These are phyloP conservation scores for Vitellaria paradoxa DNA, from an alignment of 179 eudicot genomes.

Conservation along the genomic window DNA sequence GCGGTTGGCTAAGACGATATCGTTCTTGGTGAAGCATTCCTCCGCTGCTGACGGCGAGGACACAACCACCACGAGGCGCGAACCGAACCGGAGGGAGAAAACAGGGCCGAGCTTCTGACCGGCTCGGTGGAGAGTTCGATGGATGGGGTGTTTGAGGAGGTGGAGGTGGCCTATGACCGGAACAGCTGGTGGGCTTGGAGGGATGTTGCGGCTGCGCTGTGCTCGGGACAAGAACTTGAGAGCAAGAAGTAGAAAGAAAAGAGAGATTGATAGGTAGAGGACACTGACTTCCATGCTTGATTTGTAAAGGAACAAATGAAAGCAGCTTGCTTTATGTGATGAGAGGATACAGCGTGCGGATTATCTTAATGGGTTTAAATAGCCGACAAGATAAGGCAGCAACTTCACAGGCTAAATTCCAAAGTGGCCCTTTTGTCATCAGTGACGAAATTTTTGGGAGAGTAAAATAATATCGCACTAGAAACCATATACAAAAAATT, in stretches of 20 bases:
- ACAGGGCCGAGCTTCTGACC: constrained; percentile 4
- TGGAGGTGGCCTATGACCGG: background rate
- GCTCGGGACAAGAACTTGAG: background rate
- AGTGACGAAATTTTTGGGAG: too few relatives aligned
- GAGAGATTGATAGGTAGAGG: background rate
- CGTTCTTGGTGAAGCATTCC: constrained; percentile 14
- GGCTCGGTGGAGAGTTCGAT: background rate
- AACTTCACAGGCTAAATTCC: too few relatives aligned
- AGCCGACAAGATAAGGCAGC: too few relatives aligned
- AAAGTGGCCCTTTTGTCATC: too few relatives aligned
- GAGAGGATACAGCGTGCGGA: too few relatives aligned
- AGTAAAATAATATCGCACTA: too few relatives aligned
- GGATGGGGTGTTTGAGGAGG: background rate
- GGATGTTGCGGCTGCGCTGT: background rate
- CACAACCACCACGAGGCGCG: constrained; percentile 9
- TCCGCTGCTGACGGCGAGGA: constrained; percentile 12
- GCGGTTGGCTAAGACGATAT: constrained; percentile 14
- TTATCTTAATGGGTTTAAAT: too few relatives aligned
- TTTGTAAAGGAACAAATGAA: background rate
- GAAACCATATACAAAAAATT: too few relatives aligned
- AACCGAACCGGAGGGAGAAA: constrained; percentile 13
- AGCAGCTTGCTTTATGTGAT: too few relatives aligned
- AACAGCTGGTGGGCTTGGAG: constrained; percentile 14
- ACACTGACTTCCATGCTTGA: background rate
- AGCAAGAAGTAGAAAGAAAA: background rate